Percentiles rank a stretch among this genome's conserved stretches.
Evolutionary conservation across 768 basidiomycete genomes (phyloP).

Genomic region (Naganishia antarctica): DNA sequence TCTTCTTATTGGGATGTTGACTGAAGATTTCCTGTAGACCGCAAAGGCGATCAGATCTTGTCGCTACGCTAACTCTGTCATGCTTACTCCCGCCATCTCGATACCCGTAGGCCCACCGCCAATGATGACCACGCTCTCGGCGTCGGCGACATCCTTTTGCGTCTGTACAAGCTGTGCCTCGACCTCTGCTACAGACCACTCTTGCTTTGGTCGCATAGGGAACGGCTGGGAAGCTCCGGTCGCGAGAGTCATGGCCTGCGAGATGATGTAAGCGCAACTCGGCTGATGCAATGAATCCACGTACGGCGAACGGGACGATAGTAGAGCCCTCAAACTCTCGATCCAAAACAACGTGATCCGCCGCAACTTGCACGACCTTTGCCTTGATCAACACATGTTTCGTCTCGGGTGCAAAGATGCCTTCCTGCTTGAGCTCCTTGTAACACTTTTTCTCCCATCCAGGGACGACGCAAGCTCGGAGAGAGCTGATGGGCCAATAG

Average conservation of each 20-base stretch:
- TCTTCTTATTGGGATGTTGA: constrained; percentile 32
- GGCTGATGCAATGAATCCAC: constrained; percentile 24
- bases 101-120: constrained; percentile 72
- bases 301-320: constrained; percentile 42
- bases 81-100: constrained; percentile 37
- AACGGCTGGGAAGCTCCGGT: constrained; percentile 43
- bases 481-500: constrained; percentile 38
- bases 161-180: constrained; percentile 18
- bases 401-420: constrained; percentile 35
- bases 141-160: constrained; percentile 54
- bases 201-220: constrained; percentile 39
- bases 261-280: no score
- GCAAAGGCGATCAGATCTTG: not conserved
- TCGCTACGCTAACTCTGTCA: not conserved
- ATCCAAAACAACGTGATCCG: constrained; percentile 39
- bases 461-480: constrained; percentile 43
- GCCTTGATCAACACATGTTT: constrained; percentile 39
- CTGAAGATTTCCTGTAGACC: constrained; percentile 34
- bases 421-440: constrained; percentile 34
- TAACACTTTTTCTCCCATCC: constrained; percentile 44
- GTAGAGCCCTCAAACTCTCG: constrained; percentile 42
- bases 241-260: constrained; percentile 42
- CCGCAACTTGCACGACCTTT: constrained; percentile 40
- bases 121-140: constrained; percentile 59
- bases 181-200: constrained; percentile 15